Percentiles rank a stretch among this genome's conserved stretches.
Conservation (phyloP, 768 basidiomycete genomes). For the Xanthoconium purpureum region DNA sequence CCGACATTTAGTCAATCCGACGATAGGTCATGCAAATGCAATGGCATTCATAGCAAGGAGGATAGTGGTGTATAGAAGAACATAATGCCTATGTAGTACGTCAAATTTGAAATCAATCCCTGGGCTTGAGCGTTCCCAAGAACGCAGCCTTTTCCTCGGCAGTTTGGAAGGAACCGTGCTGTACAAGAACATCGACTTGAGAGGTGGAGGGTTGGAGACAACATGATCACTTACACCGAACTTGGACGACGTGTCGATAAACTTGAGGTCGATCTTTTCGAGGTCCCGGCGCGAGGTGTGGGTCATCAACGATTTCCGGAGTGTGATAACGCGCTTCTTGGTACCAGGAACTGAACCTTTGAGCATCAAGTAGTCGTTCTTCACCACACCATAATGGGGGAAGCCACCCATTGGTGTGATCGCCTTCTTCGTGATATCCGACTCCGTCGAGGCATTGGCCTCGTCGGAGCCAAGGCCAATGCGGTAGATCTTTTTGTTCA, state of each 20-base stretch:
- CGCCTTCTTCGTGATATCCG: constrained; percentile 88
- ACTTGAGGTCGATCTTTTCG: constrained; percentile 97
- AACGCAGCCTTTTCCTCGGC: constrained; percentile 95
- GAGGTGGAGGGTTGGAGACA: neutral
- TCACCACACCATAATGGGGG: constrained; percentile 98
- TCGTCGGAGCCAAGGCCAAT: constrained; percentile 78
- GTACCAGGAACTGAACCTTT: constrained; percentile 96
- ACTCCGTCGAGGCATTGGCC: constrained; percentile 87
- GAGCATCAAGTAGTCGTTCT: constrained; percentile 96
- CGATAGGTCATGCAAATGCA: constrained; percentile 4
- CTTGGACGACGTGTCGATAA: constrained; percentile 98
- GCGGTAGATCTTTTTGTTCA: constrained; percentile 99
- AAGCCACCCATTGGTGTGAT: constrained; percentile 99
- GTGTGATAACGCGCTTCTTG: constrained; percentile 96
- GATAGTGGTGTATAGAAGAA: constrained; percentile 32
- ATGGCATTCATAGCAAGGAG: constrained; percentile 41
- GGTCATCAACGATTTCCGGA: constrained; percentile 95
- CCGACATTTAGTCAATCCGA: neutral
- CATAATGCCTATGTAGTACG: constrained; percentile 40
- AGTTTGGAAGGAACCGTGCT: constrained; percentile 98
- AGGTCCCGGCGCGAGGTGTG: constrained; percentile 95
- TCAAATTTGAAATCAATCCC: constrained; percentile 52
- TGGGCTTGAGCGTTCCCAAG: constrained; percentile 86
- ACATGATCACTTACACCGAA: constrained; percentile 69
- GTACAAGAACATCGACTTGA: constrained; percentile 8